Evolutionary conservation across 169 alveolate genomes (phyloP).

Genomic region (Cyclospora cayetanensis): DNA sequence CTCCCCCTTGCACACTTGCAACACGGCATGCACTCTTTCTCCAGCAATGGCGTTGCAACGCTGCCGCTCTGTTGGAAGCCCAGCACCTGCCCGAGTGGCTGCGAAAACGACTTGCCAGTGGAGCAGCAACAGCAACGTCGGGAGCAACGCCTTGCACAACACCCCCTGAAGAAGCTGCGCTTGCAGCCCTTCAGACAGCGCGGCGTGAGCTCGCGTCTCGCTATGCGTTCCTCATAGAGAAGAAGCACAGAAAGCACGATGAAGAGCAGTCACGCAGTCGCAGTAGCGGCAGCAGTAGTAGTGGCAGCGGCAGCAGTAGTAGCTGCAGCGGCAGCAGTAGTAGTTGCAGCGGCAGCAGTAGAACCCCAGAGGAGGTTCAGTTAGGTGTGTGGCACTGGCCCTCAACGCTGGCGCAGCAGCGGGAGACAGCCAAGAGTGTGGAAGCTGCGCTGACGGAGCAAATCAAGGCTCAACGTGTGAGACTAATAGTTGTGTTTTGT

Average conservation of each 20-base stretch:
- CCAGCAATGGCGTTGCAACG: conserved; percentile 28
- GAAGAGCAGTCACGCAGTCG: background rate
- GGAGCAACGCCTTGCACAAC: too few relatives aligned
- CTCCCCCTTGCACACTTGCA: background rate
- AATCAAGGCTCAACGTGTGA: background rate
- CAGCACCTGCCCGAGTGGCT: conserved; percentile 6
- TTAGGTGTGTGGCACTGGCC: background rate
- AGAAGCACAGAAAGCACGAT: background rate
- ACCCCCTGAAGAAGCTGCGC: background rate
- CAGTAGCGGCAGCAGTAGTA: background rate
- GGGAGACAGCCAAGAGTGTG: background rate
- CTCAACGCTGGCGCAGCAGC: conserved; percentile 1
- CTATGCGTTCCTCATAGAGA: background rate
- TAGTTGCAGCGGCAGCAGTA: conserved; percentile 16
- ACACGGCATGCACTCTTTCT: background rate
- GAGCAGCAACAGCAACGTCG: background rate
- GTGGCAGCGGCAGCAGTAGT: background rate
- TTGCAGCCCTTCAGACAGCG: background rate
- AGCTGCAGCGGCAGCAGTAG: conserved; percentile 12
- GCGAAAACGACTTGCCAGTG: background rate
- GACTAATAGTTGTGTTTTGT: background rate
- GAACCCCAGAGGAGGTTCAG: conserved; percentile 26
- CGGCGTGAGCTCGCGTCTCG: background rate
- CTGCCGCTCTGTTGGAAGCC: conserved; percentile 20
- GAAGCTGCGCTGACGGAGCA: background rate